Conservation (phyloP, 2,329 filamentous ascomycete genomes). For the Gliomastix tumulicola region DNA sequence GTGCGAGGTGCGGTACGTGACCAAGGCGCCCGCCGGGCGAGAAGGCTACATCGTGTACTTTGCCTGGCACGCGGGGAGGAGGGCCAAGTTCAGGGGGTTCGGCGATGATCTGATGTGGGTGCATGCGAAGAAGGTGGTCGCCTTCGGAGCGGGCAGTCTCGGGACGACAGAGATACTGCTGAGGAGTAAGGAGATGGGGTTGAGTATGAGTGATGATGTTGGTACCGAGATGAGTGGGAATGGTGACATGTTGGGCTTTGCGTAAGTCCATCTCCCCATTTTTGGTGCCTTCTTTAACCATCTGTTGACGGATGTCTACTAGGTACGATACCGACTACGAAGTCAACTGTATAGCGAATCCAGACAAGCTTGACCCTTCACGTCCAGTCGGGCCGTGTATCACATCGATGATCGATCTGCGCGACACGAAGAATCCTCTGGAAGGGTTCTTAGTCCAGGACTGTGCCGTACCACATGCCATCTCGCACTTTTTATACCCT, state of each 20-base stretch:
- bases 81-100: slow-evolving; percentile 46
- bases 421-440: slow-evolving; percentile 43
- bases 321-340: slow-evolving; percentile 53
- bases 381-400: slow-evolving; percentile 56
- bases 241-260: slow-evolving; percentile 59
- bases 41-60: slow-evolving; percentile 59
- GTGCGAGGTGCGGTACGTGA: slow-evolving; percentile 58
- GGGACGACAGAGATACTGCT: slow-evolving; percentile 62
- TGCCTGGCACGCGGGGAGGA: slow-evolving; percentile 53
- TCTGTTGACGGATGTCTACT: too few relatives aligned
- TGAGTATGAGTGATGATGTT: slow-evolving; percentile 49
- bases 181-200: slow-evolving; percentile 49
- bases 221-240: slow-evolving; percentile 59
- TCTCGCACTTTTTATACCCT: slow-evolving; percentile 47
- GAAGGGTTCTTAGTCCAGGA: slow-evolving; percentile 61
- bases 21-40: slow-evolving; percentile 37
- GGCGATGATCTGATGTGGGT: slow-evolving; percentile 61
- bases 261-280: slow-evolving; percentile 23
- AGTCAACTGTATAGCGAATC: slow-evolving; percentile 48
- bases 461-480: slow-evolving; percentile 50
- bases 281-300: too few relatives aligned
- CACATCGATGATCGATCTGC: slow-evolving; percentile 54
- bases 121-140: slow-evolving; percentile 56
- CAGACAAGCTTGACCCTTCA: too few relatives aligned
- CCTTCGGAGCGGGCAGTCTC: slow-evolving; percentile 58